Conservation (phyloP, 1,284 basidiomycete genomes). For the Phlebopus sp. region DNA sequence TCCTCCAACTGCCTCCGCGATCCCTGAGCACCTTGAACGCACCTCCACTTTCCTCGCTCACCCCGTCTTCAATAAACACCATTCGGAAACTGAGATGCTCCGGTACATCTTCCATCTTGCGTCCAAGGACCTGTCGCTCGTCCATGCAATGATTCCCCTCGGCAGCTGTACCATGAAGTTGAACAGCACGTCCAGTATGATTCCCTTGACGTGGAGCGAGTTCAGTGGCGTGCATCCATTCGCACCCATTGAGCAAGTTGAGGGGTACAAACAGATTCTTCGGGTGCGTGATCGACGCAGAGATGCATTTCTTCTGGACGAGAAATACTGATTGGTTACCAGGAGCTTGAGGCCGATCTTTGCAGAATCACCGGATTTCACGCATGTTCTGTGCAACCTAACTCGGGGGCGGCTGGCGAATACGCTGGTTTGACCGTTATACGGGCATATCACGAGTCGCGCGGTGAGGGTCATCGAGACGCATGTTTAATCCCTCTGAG, state of each 20-base stretch:
- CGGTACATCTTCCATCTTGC: slow-evolving; percentile 94
- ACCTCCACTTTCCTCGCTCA: slow-evolving; percentile 80
- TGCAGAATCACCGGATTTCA: slow-evolving; percentile 95
- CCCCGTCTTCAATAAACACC: slow-evolving; percentile 91
- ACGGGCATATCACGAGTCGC: slow-evolving; percentile 89
- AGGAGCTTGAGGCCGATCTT: slow-evolving; percentile 90
- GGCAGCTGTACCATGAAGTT: slow-evolving; percentile 98
- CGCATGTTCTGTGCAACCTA: slow-evolving; percentile 93
- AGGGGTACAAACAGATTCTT: slow-evolving; percentile 85
- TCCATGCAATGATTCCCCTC: slow-evolving; percentile 96
- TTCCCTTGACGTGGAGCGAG: slow-evolving; percentile 92
- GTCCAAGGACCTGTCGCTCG: slow-evolving; percentile 91
- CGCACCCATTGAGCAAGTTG: slow-evolving; percentile 85
- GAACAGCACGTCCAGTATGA: slow-evolving; percentile 96
- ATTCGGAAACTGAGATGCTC: slow-evolving; percentile 97
- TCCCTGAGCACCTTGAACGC: slow-evolving; percentile 65
- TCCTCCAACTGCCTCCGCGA: slow-evolving; percentile 35
- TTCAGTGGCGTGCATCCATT: slow-evolving; percentile 92
- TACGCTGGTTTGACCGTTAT: slow-evolving; percentile 94
- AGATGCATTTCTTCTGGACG: neutral
- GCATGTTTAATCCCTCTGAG: slow-evolving; percentile 94
- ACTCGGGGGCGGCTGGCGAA: slow-evolving; percentile 96
- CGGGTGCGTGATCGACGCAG: slow-evolving; percentile 41
- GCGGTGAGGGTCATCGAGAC: slow-evolving; percentile 83
- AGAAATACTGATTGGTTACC: slow-evolving; percentile 9